Evolutionary conservation across 257 asterid genomes (phyloP), one percentile per base, ranked within the genome.

Genomic region (Solanum rostratum): DNA sequence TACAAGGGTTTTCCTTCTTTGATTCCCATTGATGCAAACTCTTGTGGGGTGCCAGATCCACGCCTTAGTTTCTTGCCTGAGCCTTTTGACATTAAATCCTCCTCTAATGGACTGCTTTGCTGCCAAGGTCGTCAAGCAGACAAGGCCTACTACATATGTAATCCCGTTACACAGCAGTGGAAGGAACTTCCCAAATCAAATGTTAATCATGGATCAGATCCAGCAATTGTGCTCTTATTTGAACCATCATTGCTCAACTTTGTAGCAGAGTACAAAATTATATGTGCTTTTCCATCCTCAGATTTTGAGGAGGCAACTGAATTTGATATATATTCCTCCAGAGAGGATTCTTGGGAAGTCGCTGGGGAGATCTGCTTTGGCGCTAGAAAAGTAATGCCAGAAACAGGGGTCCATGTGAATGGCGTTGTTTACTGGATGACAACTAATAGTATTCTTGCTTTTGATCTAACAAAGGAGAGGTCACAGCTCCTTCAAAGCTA

Each of bases 11-110:
- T 85, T 66, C 85, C 93, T 54, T 60, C 41, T 2, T 62, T 92
- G 41, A 3, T 89, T 70, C 39, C 91, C 12, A 82, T 84, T 60
- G 90, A 88, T n/a, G 53, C 85, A 53, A 74, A 29, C 33, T 71
- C 89, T 62, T 90, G 89, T 85, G 95, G 93, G 37, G 89, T 92
- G 53, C 93, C 95, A n/a, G 92, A 90, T 78, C 91, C 92, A 20
- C 33, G 52, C 39, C 78, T 92, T 63, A 60, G 73, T 18, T 90
- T 92, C 86, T 69, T 92, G 71, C 95, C 93, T 30, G 93, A 84
- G 49, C 89, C 90, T 73, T 91, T 92, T 85, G 88, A 82, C 50
- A 84, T 92, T 50, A 83, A 49, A 86, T 89, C 93, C 49, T 88
- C 95, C 27, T 87, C 92, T 12, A 90, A 89, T 86, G 93, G 95